These are phyloP conservation scores for Colletotrichum salicis DNA, from an alignment of 2,329 filamentous ascomycete species.

Conservation along the genomic window DNA sequence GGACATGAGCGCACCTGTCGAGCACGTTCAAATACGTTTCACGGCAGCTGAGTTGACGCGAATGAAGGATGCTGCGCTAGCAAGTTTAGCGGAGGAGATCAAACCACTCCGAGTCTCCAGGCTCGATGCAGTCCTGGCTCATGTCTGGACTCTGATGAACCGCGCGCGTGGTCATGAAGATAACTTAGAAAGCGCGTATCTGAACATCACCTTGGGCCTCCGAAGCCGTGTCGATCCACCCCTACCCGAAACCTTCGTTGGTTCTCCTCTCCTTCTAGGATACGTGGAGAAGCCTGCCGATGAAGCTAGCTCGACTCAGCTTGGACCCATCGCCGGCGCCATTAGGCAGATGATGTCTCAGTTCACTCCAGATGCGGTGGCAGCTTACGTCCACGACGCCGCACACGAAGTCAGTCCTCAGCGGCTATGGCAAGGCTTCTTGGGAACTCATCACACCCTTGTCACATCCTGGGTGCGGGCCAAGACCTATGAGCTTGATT, in stretches of 20 bases:
- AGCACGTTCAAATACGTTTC: slow-evolving; percentile 51
- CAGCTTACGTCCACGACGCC: slow-evolving; percentile 53
- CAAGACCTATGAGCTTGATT: slow-evolving; percentile 53
- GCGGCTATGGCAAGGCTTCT: slow-evolving; percentile 58
- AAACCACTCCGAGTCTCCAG: slow-evolving; percentile 46
- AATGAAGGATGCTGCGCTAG: slow-evolving; percentile 43
- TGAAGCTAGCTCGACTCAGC: background rate
- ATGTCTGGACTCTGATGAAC: slow-evolving; percentile 57
- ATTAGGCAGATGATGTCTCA: slow-evolving; percentile 48
- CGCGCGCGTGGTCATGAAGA: slow-evolving; percentile 47
- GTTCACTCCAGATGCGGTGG: slow-evolving; percentile 51
- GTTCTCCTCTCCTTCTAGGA: slow-evolving; percentile 55
- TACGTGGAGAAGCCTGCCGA: slow-evolving; percentile 43
- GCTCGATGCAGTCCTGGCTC: slow-evolving; percentile 57
- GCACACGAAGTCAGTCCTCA: slow-evolving; percentile 57
- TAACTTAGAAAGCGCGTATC: slow-evolving; percentile 45
- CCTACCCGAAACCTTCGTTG: slow-evolving; percentile 53
- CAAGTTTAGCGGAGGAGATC: slow-evolving; percentile 21
- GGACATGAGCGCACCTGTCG: slow-evolving; percentile 48
- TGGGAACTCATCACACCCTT: slow-evolving; percentile 53
- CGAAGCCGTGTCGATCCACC: slow-evolving; percentile 51
- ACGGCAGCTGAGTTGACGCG: slow-evolving; percentile 44
- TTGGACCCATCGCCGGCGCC: slow-evolving; percentile 40
- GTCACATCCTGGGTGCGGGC: slow-evolving; percentile 56
- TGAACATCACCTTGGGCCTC: slow-evolving; percentile 54